Evolutionary conservation across 345 rosid species (phyloP), one percentile per base, ranked within the genome.

Genomic region (Hevea brasiliensis): DNA sequence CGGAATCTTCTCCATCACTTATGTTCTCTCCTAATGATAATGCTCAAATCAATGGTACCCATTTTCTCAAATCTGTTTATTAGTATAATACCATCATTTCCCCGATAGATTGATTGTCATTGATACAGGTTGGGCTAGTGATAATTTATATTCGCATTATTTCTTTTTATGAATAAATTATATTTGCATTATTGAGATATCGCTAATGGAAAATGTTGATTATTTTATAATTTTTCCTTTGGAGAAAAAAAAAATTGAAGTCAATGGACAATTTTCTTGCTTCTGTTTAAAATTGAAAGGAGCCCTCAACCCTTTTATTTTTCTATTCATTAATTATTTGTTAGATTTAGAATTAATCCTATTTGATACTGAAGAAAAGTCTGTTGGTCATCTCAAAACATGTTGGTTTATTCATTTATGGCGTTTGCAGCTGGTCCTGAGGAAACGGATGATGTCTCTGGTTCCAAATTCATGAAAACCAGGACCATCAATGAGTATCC

Each of bases 1-100:
- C 2, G 8, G 66, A 58, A 74, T 66, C 71, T 6, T 32, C 71
- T 26, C 75, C 77, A 6, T 59, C 66, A 54, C 45, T 66, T 21
- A 20, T 27, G 9, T 42, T 64, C 56, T 75, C 67, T 2, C 27
- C 67, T 59, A n/a, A 42, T 26, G 64, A 29, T 64, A 51, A 60
- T 20, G 1, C 35, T 23, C 65, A 42, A 48, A 48, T 3, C 67
- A 45, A 67, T 23, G 76, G 77, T 72, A 51, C 4, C 23, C 6
- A 9, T 60, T 47, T 23, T 29, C 26, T 37, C 41, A 8, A 8
- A 24, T 17, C 62, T 45, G 37, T 65, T 65, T 27, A 20, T 23
- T 35, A 35, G 23, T 4, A n/a, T 54, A 18, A 7, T 6, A 18
- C 26, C 20, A 18, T 18, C 0, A 18, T 13, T 47, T 47, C 1